Evolutionary conservation across 345 rosid species (phyloP).

Genomic region (Aquilaria malaccensis): DNA sequence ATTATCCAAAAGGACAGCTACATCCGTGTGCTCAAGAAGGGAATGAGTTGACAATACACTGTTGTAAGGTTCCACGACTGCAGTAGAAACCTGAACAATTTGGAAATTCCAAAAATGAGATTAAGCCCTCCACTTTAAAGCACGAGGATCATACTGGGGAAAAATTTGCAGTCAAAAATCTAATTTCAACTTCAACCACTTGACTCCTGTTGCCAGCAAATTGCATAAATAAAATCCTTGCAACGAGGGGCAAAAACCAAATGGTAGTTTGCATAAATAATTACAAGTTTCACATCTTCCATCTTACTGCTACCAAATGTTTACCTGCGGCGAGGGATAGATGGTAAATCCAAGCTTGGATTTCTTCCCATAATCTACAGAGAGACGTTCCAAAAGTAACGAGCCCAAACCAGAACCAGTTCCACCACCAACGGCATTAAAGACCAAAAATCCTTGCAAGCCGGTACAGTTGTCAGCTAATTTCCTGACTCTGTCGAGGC

Average conservation of each 20-base stretch:
- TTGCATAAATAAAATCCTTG: background rate
- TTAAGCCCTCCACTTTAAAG: too few relatives aligned
- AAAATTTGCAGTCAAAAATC: background rate
- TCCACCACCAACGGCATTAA: constrained; percentile 77
- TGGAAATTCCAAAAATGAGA: background rate
- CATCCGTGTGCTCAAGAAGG: constrained; percentile 82
- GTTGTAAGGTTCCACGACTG: constrained; percentile 82
- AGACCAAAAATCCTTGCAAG: constrained; percentile 77
- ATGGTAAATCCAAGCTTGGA: constrained; percentile 81
- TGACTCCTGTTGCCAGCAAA: background rate
- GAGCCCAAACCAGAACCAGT: constrained; percentile 89
- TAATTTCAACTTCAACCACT: background rate
- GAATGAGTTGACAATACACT: constrained; percentile 81
- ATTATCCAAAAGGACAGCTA: constrained; percentile 67
- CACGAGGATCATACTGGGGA: background rate
- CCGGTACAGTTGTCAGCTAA: constrained; percentile 85
- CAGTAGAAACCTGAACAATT: constrained; percentile 66
- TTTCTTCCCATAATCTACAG: constrained; percentile 89
- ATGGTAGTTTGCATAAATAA: background rate
- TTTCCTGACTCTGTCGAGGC: constrained; percentile 76
- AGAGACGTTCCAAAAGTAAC: constrained; percentile 67
- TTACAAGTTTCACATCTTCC: background rate
- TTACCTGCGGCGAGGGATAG: constrained; percentile 80
- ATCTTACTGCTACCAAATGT: background rate
- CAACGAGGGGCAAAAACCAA: background rate